Base-by-base conservation (phyloP, 192 early-diverging fungal genomes). In the Backusella australiensis region DNA sequence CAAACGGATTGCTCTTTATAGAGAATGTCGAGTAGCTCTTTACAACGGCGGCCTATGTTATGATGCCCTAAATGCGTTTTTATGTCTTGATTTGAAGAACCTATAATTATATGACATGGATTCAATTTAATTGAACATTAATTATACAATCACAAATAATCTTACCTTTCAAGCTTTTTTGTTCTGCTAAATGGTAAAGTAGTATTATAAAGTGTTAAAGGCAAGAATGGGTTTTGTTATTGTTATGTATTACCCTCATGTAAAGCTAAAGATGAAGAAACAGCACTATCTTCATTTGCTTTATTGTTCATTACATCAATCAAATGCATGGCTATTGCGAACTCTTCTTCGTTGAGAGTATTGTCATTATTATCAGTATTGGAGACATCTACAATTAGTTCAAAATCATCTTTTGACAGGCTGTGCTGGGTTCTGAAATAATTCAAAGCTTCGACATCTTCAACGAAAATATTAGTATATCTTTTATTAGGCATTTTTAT, bases 1-100 rank as follows among this genome's bases (percentile, higher is more conserved):
- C 56, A 63, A 29, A 63, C 56, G 1, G 56, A 63, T 63, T 63
- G 56, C n/a, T 63, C 56, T 63, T 63, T 63, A 63, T 63, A 63
- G 14, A 63, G 56, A 63, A 63, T 63, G 11, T 29, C 23, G 7
- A 63, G 21, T 63, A 63, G 26, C 26, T 63, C 56, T 63, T 63
- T 63, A 29, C 56, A 63, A 8, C 23, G 56, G 23, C 56, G 56
- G 9, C 56, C 56, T 63, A 29, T 63, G 23, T 63, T 63, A 14
- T 63, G 56, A 4, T 63, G 56, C 56, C 56, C 56, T 14, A 63
- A 63, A 29, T 63, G 56, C 11, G 56, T 63, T 63, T 29, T 63
- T 12, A 63, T 23, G 23, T 29, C 56, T 12, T 63, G 56, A 9
- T 26, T 29, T 63, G 56, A 63, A 63, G 11, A 11, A 1, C 12